phyloP scores from a whole-genome alignment of 257 asterid genomes.

The Cynanchum wilfordii region DNA sequence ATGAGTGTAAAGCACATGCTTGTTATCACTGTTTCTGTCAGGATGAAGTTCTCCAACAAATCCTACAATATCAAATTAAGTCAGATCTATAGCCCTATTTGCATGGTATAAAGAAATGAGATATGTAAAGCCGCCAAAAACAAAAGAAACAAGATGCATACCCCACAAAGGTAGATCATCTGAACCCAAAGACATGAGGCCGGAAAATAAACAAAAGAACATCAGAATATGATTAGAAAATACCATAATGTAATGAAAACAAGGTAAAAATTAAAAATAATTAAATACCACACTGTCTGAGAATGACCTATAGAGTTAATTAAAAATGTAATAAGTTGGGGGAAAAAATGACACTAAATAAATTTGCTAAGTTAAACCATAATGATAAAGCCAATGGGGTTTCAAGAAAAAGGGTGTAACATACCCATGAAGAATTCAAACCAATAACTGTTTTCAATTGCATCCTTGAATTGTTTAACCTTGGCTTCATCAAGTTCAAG shows the following conservation, averaged over 20 bases:
- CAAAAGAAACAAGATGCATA: slow-evolving; percentile 30
- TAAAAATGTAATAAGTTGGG: not conserved
- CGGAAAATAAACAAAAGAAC: slow-evolving; percentile 14
- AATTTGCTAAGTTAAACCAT: not conserved
- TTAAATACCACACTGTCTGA: not conserved
- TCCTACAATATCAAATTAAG: slow-evolving; percentile 23
- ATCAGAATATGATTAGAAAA: not conserved
- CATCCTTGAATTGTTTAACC: slow-evolving; percentile 58
- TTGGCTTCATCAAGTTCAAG: slow-evolving; percentile 49
- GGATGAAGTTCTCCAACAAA: slow-evolving; percentile 50
- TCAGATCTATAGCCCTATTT: not conserved
- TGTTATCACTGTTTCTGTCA: slow-evolving; percentile 45
- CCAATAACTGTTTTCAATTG: slow-evolving; percentile 55
- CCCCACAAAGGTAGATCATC: slow-evolving; percentile 99
- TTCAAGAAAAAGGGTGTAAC: slow-evolving; percentile 1
- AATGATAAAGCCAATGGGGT: not conserved
- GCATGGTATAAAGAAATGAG: not conserved
- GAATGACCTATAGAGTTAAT: not conserved
- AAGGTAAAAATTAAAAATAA: not conserved
- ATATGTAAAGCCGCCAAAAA: not conserved
- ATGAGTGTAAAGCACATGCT: slow-evolving; percentile 49
- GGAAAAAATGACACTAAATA: not conserved
- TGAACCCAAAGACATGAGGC: slow-evolving; percentile 35
- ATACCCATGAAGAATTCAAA: slow-evolving; percentile 59
- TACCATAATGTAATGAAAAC: not conserved